These are phyloP conservation scores for Ophiostoma montium DNA, from an alignment of 2,329 filamentous ascomycete genomes.

Conservation along the genomic window DNA sequence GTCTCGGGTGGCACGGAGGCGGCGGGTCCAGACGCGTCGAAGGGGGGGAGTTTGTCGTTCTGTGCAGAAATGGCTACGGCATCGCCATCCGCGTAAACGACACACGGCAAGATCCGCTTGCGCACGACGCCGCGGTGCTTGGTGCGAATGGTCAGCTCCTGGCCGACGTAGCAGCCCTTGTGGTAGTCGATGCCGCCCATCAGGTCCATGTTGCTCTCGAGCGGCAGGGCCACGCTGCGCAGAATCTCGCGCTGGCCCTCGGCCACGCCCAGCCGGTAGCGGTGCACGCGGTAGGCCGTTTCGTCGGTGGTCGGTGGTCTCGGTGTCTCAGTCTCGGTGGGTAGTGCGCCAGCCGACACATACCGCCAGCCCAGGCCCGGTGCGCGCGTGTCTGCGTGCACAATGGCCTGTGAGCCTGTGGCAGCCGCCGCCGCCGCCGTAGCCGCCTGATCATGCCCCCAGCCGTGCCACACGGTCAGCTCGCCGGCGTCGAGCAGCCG, in stretches of 20 bases:
- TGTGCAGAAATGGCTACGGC: conserved; percentile 30
- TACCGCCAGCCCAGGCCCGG: conserved; percentile 42
- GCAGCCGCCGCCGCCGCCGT: not conserved
- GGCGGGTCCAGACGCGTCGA: conserved; percentile 11
- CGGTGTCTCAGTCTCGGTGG: not conserved
- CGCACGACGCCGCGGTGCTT: conserved; percentile 87
- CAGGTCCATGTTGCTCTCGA: conserved; percentile 80
- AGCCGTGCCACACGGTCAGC: conserved; percentile 56
- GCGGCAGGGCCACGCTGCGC: conserved; percentile 58
- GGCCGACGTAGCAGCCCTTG: conserved; percentile 94
- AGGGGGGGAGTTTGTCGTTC: conserved; percentile 17
- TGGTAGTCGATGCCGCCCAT: conserved; percentile 79
- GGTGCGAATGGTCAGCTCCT: conserved; percentile 91
- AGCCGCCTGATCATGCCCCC: conserved; percentile 36
- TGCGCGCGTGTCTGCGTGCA: conserved; percentile 37
- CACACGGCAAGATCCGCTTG: conserved; percentile 73
- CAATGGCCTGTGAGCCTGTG: no score
- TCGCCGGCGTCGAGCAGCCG: conserved; percentile 52
- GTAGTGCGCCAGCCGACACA: conserved; percentile 15
- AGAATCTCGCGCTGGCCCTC: conserved; percentile 75
- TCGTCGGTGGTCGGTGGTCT: conserved; percentile 28
- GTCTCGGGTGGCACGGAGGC: conserved; percentile 29
- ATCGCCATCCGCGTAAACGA: conserved; percentile 45
- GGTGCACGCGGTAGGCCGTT: conserved; percentile 50
- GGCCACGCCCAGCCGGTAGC: conserved; percentile 67